Conservation (phyloP, 116 monocot genomes). For the Cymodocea nodosa region DNA sequence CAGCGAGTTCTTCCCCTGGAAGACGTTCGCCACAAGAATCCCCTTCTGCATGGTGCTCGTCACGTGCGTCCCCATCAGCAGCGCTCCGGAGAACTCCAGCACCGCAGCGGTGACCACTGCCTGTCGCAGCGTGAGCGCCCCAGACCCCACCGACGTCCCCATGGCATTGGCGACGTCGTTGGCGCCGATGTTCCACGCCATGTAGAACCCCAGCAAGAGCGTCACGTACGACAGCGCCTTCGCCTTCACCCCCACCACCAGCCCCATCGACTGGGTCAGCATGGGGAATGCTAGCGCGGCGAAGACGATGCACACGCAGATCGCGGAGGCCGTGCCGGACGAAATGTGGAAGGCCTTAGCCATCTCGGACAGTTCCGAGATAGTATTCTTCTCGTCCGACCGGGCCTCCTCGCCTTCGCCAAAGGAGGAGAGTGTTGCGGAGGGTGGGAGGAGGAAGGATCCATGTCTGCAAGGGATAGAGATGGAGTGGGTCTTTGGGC, state of each 20-base stretch:
- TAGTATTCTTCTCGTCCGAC: background rate
- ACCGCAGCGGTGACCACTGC: conserved; percentile 88
- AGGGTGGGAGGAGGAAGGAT: conserved; percentile 8
- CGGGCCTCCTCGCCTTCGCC: background rate
- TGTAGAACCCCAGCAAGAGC: conserved; percentile 76
- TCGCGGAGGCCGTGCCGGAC: conserved; percentile 45
- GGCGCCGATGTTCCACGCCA: conserved; percentile 99
- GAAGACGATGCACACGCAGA: conserved; percentile 50
- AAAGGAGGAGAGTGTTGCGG: conserved; percentile 5
- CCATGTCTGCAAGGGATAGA: background rate
- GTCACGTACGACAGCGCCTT: conserved; percentile 59
- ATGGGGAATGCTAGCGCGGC: conserved; percentile 64
- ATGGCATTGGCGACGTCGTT: conserved; percentile 98
- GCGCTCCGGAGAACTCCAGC: conserved; percentile 89
- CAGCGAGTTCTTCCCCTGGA: conserved; percentile 65
- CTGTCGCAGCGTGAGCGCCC: conserved; percentile 80
- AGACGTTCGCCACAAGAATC: conserved; percentile 60
- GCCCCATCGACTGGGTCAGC: conserved; percentile 38
- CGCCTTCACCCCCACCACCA: conserved; percentile 30
- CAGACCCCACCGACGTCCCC: conserved; percentile 97
- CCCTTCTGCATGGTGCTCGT: conserved; percentile 99
- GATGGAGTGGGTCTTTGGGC: background rate
- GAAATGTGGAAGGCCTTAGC: conserved; percentile 81
- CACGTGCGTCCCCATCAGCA: conserved; percentile 96
- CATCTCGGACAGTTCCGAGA: conserved; percentile 38